Conservation (phyloP, 352 stramenopile species). For the Pythium rishiriense region DNA sequence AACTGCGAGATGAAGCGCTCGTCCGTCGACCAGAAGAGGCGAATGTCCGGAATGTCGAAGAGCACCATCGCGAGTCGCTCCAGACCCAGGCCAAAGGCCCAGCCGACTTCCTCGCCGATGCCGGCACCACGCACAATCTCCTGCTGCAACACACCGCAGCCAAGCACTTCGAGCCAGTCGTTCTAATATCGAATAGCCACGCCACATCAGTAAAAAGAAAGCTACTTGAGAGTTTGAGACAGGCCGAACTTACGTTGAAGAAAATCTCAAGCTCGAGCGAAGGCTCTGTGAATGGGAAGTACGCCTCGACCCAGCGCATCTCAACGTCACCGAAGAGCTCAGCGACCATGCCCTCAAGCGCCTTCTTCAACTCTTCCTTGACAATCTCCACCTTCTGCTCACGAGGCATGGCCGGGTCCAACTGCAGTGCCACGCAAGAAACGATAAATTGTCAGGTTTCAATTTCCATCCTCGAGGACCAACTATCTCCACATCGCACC, state of each 20-base stretch:
- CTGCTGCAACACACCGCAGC: slow-evolving; percentile 96
- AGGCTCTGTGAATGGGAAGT: slow-evolving; percentile 99
- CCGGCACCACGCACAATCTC: slow-evolving; percentile 92
- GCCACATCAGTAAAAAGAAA: neutral
- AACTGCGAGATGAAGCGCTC: slow-evolving; percentile 93
- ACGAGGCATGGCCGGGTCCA: slow-evolving; percentile 49
- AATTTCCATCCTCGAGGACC: no score
- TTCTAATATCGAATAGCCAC: slow-evolving; percentile 34
- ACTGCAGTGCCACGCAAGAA: slow-evolving; percentile 29
- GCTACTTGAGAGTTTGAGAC: neutral
- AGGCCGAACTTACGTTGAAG: slow-evolving; percentile 74
- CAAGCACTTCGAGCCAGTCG: slow-evolving; percentile 99
- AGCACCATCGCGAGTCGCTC: slow-evolving; percentile 99
- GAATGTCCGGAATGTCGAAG: slow-evolving; percentile 99
- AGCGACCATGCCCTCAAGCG: slow-evolving; percentile 93
- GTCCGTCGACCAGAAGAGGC: slow-evolving; percentile 98
- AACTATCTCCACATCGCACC: slow-evolving; percentile 27
- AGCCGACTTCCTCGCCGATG: slow-evolving; percentile 89
- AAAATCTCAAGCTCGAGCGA: slow-evolving; percentile 99
- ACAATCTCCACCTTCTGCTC: slow-evolving; percentile 82
- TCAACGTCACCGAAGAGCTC: slow-evolving; percentile 92
- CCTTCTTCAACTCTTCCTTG: slow-evolving; percentile 94
- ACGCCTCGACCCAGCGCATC: slow-evolving; percentile 98
- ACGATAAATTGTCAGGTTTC: neutral
- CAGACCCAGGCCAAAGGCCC: slow-evolving; percentile 98